Conservation (phyloP, 225 moss, liverwort and hornwort species). For the Rhytidiadelphus loreus region DNA sequence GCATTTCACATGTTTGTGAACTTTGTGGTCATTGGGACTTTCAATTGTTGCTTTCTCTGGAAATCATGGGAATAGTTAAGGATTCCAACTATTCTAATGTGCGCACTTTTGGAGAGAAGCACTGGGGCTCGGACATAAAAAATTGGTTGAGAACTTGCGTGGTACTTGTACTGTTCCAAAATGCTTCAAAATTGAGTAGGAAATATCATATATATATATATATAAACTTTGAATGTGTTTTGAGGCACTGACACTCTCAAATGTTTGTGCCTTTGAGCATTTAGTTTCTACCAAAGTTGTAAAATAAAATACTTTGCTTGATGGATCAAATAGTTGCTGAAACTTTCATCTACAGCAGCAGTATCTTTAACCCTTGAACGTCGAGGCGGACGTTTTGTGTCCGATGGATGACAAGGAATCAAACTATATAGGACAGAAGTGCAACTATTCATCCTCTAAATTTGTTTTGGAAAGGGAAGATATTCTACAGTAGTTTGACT, state of each 20-base stretch:
- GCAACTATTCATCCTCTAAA: too few species aligned
- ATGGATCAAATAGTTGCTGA: not conserved
- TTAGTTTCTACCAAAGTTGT: not conserved
- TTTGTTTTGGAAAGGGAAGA: too few species aligned
- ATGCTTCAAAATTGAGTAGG: not conserved
- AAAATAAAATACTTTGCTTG: not conserved
- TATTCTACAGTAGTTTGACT: too few species aligned
- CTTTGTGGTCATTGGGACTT: not conserved
- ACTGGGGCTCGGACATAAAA: not conserved
- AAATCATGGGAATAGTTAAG: too few species aligned
- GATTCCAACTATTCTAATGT: not conserved
- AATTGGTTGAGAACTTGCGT: not conserved
- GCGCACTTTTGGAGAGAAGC: too few species aligned
- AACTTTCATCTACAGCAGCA: not conserved
- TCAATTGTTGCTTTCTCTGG: not conserved
- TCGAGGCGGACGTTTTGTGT: too few species aligned
- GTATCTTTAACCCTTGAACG: too few species aligned
- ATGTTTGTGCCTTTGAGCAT: not conserved
- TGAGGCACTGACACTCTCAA: not conserved
- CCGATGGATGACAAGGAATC: too few species aligned
- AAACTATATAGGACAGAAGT: too few species aligned
- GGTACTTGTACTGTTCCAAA: not conserved
- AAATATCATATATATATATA: too few species aligned
- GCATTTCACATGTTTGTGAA: not conserved
- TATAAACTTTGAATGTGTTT: not conserved